Evolutionary conservation across 192 early-diverging fungal species (phyloP), one percentile per base, ranked within the genome.

Genomic region (Oehlia diaphana): DNA sequence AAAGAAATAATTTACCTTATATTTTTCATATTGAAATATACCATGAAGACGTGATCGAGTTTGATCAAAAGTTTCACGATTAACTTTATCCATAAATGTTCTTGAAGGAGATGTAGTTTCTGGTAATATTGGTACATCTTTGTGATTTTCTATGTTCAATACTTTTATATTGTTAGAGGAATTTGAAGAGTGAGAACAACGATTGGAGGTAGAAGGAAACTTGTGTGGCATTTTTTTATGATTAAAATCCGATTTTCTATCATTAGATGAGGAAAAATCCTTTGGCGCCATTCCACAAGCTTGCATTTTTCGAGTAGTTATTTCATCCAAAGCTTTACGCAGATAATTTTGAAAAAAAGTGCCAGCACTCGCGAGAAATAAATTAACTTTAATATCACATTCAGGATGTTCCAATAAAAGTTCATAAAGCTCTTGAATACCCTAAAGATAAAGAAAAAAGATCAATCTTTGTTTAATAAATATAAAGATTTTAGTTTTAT

Each of bases 311-410:
- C 31, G 9, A 2, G 50, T 79, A 1, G 77, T 71, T 35, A 79
- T 70, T 3, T 79, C 77, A n/a, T 82, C 84, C 28, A 94, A 82
- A 10, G 88, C 94, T 35, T 92, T 84, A 58, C 90, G 86, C 39
- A 95, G 94, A 77, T 94, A 95, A 49, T 88, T 89, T 78, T 92
- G 90, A 78, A 93, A 94, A 76, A 89, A 93, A 3, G 84, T 88
- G 16, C 93, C 93, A n/a, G 92, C 90, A 72, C 87, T 84, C 42
- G 84, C 83, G 35, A 93, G 76, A 77, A 89, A 86, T 28, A 83
- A 81, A 81, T 92, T 90, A 3, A 96, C 89, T 78, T 89, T 87
- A 8, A 77, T 68, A 63, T 93, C 89, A 39, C 86, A 86, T 35
- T 90, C 84, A 23, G 93, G 94, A 82, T 94, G 87, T 74, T 86